Base-by-base conservation (phyloP, 148 eudicot genomes). In the Silene uniflora region DNA sequence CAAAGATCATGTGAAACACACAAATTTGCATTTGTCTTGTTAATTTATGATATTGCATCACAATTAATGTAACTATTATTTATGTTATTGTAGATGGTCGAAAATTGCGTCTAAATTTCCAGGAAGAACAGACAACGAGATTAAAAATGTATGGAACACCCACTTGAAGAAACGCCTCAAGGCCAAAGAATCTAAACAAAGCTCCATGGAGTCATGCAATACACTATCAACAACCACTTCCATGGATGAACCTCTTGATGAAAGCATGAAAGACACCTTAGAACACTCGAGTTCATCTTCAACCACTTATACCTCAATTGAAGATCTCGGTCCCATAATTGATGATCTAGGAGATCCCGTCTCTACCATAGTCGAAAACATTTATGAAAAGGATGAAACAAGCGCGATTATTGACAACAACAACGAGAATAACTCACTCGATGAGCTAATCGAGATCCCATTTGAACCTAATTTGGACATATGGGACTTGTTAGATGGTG, bases 61-160 rank as follows among this genome's bases (percentile, higher is more conserved):
- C 29, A 1, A 9, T 25, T 54, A 49, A 56, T 27, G 65, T 56
- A 11, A 1, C 22, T 11, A 35, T 69, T 39, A 19, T 52, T 70
- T 56, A 12, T 29, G 19, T 76, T 27, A 1, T 70, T 42, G 6
- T 76, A 85, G 88, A 69, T 85, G 89, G 89, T 85, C 87, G 5
- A 85, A 80, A 59, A 87, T 87, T 58, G 89, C 87, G 17, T 82
- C 87, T 23, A 77, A 75, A 21, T 75, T 87, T 9, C 86, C 89
- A 0, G 89, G 89, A 16, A 87, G 89, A 76, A 84, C 89, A 2
- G 88, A 86, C 74, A 86, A 86, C 55, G 88, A 86, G 62, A 86
- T 86, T 2, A 86, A 86, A 72, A 86, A 87, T 54, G 77, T 87
- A 2, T 87, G 89, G 89, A 80, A 87, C 56, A 87, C 89, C 7